Conservation (phyloP, 1,284 basidiomycete species). For the Malassezia brasiliensis region DNA sequence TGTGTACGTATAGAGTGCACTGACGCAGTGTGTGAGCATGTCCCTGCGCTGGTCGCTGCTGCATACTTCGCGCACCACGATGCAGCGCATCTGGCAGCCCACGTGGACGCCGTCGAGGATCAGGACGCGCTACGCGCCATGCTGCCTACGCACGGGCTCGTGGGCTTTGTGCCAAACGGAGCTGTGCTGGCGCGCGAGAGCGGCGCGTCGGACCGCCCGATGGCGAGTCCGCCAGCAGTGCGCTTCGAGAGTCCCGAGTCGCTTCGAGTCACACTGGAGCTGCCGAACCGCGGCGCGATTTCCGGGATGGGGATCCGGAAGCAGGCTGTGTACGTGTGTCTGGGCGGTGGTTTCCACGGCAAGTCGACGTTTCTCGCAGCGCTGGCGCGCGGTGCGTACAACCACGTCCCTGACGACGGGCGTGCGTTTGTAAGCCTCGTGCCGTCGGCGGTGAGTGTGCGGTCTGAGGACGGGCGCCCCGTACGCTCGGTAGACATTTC, state of each 20-base stretch:
- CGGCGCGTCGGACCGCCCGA: slow-evolving; percentile 12
- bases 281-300: slow-evolving; percentile 14
- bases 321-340: slow-evolving; percentile 4
- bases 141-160: slow-evolving; percentile 8
- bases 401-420: slow-evolving; percentile 17
- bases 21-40: slow-evolving; percentile 8
- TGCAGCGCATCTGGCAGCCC: not conserved
- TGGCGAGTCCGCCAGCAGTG: not conserved
- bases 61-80: not conserved
- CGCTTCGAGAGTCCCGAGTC: slow-evolving; percentile 9
- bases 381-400: slow-evolving; percentile 13
- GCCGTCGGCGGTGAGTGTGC: slow-evolving; percentile 1
- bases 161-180: slow-evolving; percentile 17
- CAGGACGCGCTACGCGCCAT: slow-evolving; percentile 7
- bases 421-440: slow-evolving; percentile 17
- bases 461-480: slow-evolving; percentile 19
- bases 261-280: not conserved
- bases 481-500: slow-evolving; percentile 15
- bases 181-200: slow-evolving; percentile 12
- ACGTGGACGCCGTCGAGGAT: slow-evolving; percentile 14
- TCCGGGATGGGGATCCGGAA: slow-evolving; percentile 11
- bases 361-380: slow-evolving; percentile 20
- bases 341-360: slow-evolving; percentile 20
- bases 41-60: slow-evolving; percentile 8
- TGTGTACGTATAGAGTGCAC: slow-evolving; percentile 2